These are phyloP conservation scores for Ormosia emarginata DNA, from an alignment of 306 rosid genomes.

Conservation along the genomic window DNA sequence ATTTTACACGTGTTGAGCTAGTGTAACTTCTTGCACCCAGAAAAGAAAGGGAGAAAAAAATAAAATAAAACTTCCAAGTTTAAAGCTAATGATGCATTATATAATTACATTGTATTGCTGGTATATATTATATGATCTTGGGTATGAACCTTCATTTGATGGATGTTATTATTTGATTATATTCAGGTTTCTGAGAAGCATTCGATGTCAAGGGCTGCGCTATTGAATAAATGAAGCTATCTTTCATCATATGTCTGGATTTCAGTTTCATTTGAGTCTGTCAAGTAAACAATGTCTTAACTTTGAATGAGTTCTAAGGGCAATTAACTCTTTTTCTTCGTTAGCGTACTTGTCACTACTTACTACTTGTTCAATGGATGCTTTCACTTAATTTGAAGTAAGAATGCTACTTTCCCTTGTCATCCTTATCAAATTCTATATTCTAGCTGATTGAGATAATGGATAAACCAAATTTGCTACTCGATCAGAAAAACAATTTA, in stretches of 20 bases:
- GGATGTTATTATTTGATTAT: not conserved
- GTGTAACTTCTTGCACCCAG: not conserved
- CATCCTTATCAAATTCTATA: not conserved
- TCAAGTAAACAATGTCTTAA: conserved; percentile 30
- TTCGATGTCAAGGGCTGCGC: conserved; percentile 65
- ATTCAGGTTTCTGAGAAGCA: conserved; percentile 72
- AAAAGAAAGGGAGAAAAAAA: not conserved
- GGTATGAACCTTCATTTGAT: not conserved
- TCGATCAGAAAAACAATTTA: not conserved
- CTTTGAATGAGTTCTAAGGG: conserved; percentile 36
- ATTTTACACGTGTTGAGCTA: not conserved
- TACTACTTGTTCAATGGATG: conserved; percentile 30
- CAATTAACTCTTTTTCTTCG: conserved; percentile 25
- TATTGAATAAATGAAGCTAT: conserved; percentile 59
- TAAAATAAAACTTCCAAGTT: not conserved
- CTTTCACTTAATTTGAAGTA: conserved; percentile 29
- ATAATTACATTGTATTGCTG: not conserved
- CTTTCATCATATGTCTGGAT: conserved; percentile 11
- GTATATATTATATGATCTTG: not conserved
- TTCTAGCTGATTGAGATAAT: not conserved
- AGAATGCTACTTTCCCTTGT: conserved; percentile 25
- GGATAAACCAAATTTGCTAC: not conserved
- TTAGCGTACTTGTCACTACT: conserved; percentile 26
- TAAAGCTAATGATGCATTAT: not conserved
- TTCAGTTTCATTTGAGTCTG: conserved; percentile 31